Conservation (phyloP, 208 protist species). For the Acanthamoeba castellanii region DNA sequence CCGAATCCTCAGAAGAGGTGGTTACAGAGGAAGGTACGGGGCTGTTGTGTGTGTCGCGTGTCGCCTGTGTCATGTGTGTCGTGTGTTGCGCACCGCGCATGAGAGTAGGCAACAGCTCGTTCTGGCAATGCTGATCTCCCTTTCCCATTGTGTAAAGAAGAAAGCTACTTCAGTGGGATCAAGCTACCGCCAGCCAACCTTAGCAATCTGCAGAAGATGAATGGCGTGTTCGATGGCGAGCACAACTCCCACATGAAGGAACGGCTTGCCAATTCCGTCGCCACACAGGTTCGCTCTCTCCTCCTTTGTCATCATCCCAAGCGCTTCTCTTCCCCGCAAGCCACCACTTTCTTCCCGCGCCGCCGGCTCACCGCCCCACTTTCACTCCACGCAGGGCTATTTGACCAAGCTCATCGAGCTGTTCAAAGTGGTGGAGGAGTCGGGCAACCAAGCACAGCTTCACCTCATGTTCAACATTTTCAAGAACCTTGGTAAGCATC, state of each 20-base stretch:
- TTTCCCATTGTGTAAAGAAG: neutral
- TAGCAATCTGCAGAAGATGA: conserved; percentile 71
- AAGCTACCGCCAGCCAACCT: conserved; percentile 69
- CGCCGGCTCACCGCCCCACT: neutral
- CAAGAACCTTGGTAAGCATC: conserved; percentile 82
- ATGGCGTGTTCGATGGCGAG: conserved; percentile 52
- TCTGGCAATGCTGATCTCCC: neutral
- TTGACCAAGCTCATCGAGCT: conserved; percentile 81
- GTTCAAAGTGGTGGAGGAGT: conserved; percentile 83
- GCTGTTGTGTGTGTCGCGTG: neutral
- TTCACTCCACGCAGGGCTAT: conserved; percentile 76
- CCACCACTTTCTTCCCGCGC: too few species aligned
- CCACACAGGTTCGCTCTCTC: conserved; percentile 16
- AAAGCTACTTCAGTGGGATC: neutral
- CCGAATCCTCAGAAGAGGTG: conserved; percentile 34
- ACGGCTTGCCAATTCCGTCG: neutral
- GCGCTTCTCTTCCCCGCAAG: neutral
- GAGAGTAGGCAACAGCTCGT: too few species aligned
- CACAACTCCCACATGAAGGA: conserved; percentile 50
- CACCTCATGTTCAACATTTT: conserved; percentile 86
- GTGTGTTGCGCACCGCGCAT: too few species aligned
- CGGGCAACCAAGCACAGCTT: conserved; percentile 75
- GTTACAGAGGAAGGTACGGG: conserved; percentile 22
- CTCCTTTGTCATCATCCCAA: neutral
- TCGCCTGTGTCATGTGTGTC: too few species aligned